phyloP scores from a whole-genome alignment of 495 filamentous ascomycete species.

The Oidiodendron maius region DNA sequence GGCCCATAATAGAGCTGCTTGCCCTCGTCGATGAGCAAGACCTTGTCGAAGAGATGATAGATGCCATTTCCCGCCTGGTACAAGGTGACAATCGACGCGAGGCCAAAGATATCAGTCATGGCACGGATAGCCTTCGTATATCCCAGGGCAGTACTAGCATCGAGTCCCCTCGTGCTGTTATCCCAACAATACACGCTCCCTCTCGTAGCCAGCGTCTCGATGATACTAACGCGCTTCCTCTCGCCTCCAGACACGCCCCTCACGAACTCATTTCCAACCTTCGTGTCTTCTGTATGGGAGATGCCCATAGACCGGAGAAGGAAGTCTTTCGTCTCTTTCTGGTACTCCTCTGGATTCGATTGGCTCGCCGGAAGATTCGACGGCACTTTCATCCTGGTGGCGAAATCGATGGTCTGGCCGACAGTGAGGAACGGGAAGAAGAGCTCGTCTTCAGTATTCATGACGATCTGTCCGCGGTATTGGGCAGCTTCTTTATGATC shows the following conservation, averaged over 20 bases:
- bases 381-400: conserved; percentile 74
- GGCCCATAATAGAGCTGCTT: conserved; percentile 61
- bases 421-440: conserved; percentile 80
- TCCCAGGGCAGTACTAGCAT: conserved; percentile 77
- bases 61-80: conserved; percentile 69
- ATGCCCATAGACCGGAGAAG: conserved; percentile 88
- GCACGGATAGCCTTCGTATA: conserved; percentile 43
- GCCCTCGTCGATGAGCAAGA: conserved; percentile 58
- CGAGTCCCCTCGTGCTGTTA: conserved; percentile 78
- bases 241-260: conserved; percentile 86
- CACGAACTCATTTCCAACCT: conserved; percentile 74
- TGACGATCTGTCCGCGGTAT: conserved; percentile 79
- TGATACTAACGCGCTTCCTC: conserved; percentile 70
- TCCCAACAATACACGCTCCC: conserved; percentile 74
- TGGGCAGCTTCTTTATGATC: conserved; percentile 48
- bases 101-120: conserved; percentile 40
- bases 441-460: conserved; percentile 79
- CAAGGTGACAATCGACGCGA: conserved; percentile 45
- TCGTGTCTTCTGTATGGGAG: conserved; percentile 72
- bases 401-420: conserved; percentile 77
- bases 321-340: conserved; percentile 60
- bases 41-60: conserved; percentile 64
- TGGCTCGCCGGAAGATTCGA: conserved; percentile 59
- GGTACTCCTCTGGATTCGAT: conserved; percentile 54
- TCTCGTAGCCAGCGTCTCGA: conserved; percentile 54